Percentiles rank a stretch among this genome's conserved stretches.
Conservation (phyloP, 2,329 filamentous ascomycete species). For the Paecilomyces sp. region DNA sequence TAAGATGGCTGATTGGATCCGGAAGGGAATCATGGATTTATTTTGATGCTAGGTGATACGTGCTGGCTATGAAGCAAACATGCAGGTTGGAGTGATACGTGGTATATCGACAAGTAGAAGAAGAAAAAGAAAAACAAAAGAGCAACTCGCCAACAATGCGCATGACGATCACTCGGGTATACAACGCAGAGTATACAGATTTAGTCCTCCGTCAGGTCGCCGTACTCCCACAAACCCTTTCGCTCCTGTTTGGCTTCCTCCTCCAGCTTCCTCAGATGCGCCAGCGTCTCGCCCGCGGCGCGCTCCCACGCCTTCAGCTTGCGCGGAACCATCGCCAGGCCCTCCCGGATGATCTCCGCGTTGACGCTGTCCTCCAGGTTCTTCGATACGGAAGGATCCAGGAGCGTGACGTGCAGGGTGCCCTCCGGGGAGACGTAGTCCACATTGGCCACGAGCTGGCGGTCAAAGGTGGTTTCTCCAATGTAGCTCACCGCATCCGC, state of each 20-base stretch:
- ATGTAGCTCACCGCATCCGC: conserved; percentile 71
- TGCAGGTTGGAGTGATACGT: background rate
- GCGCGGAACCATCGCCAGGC: conserved; percentile 81
- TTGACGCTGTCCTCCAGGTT: conserved; percentile 75
- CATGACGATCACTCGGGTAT: background rate
- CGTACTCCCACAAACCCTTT: conserved; percentile 96
- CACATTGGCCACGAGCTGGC: conserved; percentile 80
- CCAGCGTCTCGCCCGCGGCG: conserved; percentile 63
- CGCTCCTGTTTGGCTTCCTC: conserved; percentile 70
- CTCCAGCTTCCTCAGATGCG: conserved; percentile 66
- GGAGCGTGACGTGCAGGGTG: conserved; percentile 77
- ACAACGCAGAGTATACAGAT: background rate
- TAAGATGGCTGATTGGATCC: too few relatives aligned
- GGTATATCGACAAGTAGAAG: background rate
- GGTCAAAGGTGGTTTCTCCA: conserved; percentile 64
- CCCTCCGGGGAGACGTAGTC: conserved; percentile 79
- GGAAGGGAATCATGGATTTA: too few relatives aligned
- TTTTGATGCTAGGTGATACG: too few relatives aligned
- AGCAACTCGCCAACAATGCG: background rate
- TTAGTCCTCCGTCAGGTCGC: conserved; percentile 86
- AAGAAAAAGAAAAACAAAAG: background rate
- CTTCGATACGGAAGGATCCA: conserved; percentile 62
- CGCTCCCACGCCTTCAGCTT: conserved; percentile 92
- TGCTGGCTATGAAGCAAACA: background rate
- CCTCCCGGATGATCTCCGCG: conserved; percentile 74